These are phyloP conservation scores for Falciphora oryzae DNA, from an alignment of 2,329 filamentous ascomycete species.

Conservation along the genomic window DNA sequence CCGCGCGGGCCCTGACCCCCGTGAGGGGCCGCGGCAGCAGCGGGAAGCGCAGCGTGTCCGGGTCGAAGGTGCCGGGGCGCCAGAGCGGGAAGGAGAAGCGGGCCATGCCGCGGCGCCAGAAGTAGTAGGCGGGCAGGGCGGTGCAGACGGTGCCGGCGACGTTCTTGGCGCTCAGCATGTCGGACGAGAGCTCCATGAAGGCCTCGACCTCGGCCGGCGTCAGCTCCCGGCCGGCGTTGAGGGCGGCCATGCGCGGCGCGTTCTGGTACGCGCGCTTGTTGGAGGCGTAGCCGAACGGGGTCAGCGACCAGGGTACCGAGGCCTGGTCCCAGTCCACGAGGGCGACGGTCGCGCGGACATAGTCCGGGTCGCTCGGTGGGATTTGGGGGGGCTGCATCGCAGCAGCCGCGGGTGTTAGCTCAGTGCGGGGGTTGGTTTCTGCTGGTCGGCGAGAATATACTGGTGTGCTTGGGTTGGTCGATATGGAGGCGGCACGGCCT, in stretches of 20 bases:
- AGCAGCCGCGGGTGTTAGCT: background rate
- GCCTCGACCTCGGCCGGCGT: constrained; percentile 16
- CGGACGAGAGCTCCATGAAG: constrained; percentile 14
- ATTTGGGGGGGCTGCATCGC: background rate
- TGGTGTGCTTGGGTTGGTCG: too few species aligned
- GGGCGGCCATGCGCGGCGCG: constrained; percentile 13
- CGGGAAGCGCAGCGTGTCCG: constrained; percentile 13
- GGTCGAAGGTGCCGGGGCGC: constrained; percentile 12
- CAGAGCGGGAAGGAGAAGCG: constrained; percentile 17
- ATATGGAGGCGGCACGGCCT: background rate
- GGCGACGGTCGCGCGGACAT: constrained; percentile 3
- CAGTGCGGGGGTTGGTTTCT: background rate
- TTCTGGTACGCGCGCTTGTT: constrained; percentile 13
- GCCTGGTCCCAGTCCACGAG: constrained; percentile 4
- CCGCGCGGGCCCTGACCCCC: background rate
- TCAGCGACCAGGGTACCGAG: background rate
- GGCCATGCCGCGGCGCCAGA: constrained; percentile 12
- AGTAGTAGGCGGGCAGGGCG: constrained; percentile 11
- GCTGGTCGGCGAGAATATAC: too few species aligned
- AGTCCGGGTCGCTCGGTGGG: background rate
- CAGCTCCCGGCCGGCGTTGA: constrained; percentile 14
- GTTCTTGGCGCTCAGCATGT: constrained; percentile 4
- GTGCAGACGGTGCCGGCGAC: constrained; percentile 11
- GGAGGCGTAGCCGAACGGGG: constrained; percentile 3
- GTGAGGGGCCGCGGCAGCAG: constrained; percentile 7